These are phyloP conservation scores for Cyberlindnera euphorbiae DNA, from an alignment of 805 yeast species.

Conservation along the genomic window DNA sequence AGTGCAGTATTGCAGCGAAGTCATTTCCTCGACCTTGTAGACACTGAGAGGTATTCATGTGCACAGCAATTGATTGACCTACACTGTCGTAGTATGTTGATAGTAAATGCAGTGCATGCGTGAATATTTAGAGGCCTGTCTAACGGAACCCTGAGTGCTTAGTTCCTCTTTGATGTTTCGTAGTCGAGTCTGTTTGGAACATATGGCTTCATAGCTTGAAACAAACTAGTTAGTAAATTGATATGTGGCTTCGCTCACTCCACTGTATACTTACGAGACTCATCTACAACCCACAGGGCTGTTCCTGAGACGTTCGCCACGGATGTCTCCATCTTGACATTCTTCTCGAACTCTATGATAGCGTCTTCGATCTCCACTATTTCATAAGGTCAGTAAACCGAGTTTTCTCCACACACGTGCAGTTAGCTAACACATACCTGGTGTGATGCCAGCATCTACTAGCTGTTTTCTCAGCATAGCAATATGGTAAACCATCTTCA, in stretches of 20 bases:
- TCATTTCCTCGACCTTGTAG: no score
- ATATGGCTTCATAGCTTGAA: slow-evolving; percentile 38
- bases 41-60: no score
- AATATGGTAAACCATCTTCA: slow-evolving; percentile 62
- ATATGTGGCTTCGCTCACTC: not conserved
- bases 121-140: no score
- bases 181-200: slow-evolving; percentile 62
- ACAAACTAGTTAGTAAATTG: slow-evolving; percentile 4
- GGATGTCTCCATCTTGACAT: slow-evolving; percentile 54
- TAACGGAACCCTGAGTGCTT: no score
- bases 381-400: slow-evolving; percentile 9
- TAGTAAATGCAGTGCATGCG: no score
- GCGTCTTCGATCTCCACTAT: slow-evolving; percentile 46
- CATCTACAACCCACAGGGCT: slow-evolving; percentile 56
- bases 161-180: slow-evolving; percentile 27
- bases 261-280: slow-evolving; percentile 25
- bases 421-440: slow-evolving; percentile 30
- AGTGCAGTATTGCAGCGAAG: no score
- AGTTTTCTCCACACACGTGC: no score
- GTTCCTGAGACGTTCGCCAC: slow-evolving; percentile 51
- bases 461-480: slow-evolving; percentile 62
- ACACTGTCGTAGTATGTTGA: no score
- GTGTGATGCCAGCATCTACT: slow-evolving; percentile 50
- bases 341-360: slow-evolving; percentile 48
- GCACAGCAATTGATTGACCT: no score